Evolutionary conservation across 306 rosid species (phyloP), one percentile per base, ranked within the genome.

Genomic region (Glycine soja): DNA sequence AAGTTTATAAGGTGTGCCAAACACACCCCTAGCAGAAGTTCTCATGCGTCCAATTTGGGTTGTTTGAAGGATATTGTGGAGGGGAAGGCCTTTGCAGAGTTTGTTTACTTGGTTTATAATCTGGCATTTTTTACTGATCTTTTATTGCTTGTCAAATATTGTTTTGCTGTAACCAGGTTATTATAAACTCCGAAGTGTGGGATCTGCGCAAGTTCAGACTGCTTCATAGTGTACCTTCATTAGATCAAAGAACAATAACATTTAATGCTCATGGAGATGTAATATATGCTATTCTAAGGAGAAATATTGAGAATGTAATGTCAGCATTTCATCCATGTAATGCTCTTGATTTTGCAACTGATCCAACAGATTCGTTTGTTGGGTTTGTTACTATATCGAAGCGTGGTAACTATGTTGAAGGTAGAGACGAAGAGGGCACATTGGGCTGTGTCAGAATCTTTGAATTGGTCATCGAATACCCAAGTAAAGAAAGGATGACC

Each of bases 101-200:
- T 36, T 63, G 3, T 63, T 34, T 63, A 11, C 9, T 8, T 46
- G 51, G 12, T 38, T 38, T 38, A 38, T 4, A 38, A 38, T 38
- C 5, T 38, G 42, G 42, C 42, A 38, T 43, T 43, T 43, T 43
- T 43, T 6, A 43, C 0, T 43, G 8, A 46, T 46, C 51, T 46
- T 9, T 9, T 46, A 46, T 46, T 46, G 12, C 11, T 8, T 8
- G 51, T 8, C 51, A 30, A 34, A 40, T 8, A 2, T 7, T 58
- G 3, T 51, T 40, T 65, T 76, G 68, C 4, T 46, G 51, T 46
- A 18, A 32, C 58, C 81, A 95, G 99, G 97, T 93, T 50, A 95
- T 93, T 82, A 93, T 95, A 84, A 95, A 95, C 88, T 95, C 98
- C 0, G 99, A 93, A 87, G 98, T 95, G 57, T 93, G 99, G 99